phyloP scores from a whole-genome alignment of 495 filamentous ascomycete genomes.

The Penicillium antarcticum region DNA sequence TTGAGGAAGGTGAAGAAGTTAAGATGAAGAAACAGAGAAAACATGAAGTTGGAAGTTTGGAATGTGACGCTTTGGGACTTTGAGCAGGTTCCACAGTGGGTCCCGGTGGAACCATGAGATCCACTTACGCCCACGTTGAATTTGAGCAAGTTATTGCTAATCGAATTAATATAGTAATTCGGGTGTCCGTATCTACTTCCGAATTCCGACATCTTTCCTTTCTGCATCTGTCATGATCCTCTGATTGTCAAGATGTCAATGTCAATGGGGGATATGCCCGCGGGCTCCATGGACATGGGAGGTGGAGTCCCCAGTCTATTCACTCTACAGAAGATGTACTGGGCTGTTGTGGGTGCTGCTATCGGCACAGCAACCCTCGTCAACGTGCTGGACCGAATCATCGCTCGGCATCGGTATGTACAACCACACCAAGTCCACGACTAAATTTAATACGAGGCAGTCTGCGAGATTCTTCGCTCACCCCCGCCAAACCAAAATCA shows the following conservation, averaged over 20 bases:
- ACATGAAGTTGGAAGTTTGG: not conserved
- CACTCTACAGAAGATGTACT: slow-evolving; percentile 54
- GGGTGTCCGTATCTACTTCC: not conserved
- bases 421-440: not conserved
- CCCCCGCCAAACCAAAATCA: slow-evolving; percentile 64
- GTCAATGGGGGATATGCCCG: slow-evolving; percentile 31
- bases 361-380: slow-evolving; percentile 50
- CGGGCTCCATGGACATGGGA: slow-evolving; percentile 46
- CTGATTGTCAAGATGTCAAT: slow-evolving; percentile 19
- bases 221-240: not conserved
- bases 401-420: slow-evolving; percentile 48
- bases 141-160: slow-evolving; percentile 19
- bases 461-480: slow-evolving; percentile 28
- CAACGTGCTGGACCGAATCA: slow-evolving; percentile 44
- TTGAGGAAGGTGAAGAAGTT: not conserved
- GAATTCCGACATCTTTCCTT: not conserved
- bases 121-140: not conserved
- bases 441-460: slow-evolving; percentile 8
- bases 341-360: slow-evolving; percentile 55
- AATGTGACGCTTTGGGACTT: not conserved
- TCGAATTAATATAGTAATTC: not conserved
- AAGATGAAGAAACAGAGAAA: not conserved
- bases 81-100: too few species aligned
- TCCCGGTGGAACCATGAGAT: too few species aligned
- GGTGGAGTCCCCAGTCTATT: slow-evolving; percentile 43